phyloP scores from a whole-genome alignment of 2,329 filamentous ascomycete species.

The Colletotrichum sp. region DNA sequence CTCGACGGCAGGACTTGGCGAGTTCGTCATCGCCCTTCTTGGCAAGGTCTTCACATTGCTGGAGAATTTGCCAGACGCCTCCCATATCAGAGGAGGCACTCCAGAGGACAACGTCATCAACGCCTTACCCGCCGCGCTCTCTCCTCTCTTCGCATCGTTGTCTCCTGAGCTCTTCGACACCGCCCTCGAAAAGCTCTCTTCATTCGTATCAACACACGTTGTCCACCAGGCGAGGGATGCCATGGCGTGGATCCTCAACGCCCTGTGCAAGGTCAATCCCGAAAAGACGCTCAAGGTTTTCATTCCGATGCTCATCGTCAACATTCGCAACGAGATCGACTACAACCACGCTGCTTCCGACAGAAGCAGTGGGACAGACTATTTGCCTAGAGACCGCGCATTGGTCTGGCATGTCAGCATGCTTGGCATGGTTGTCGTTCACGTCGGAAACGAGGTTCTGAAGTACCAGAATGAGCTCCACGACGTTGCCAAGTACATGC shows the following conservation, averaged over 20 bases:
- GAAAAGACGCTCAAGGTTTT: slow-evolving; percentile 92
- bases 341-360: slow-evolving; percentile 96
- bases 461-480: slow-evolving; percentile 89
- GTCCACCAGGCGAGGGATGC: slow-evolving; percentile 96
- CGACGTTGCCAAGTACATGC: slow-evolving; percentile 94
- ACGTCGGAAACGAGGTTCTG: slow-evolving; percentile 89
- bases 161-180: slow-evolving; percentile 94
- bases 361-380: slow-evolving; percentile 89
- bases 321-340: slow-evolving; percentile 95
- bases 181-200: slow-evolving; percentile 87
- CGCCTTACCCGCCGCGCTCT: slow-evolving; percentile 88
- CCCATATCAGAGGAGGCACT: slow-evolving; percentile 85
- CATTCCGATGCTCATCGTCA: slow-evolving; percentile 86
- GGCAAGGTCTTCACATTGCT: slow-evolving; percentile 94
- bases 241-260: slow-evolving; percentile 98
- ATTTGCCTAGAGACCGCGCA: slow-evolving; percentile 88
- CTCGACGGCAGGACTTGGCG: slow-evolving; percentile 90
- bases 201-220: slow-evolving; percentile 92
- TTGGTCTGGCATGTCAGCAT: slow-evolving; percentile 97
- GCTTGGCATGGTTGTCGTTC: slow-evolving; percentile 97
- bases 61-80: slow-evolving; percentile 92
- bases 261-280: slow-evolving; percentile 93
- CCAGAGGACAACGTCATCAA: slow-evolving; percentile 98
- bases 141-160: slow-evolving; percentile 86
- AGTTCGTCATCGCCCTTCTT: slow-evolving; percentile 89